Percentiles rank a stretch among this genome's conserved stretches.
These are phyloP conservation scores for Vachellia collinsii DNA, from an alignment of 306 rosid species.

Conservation along the genomic window DNA sequence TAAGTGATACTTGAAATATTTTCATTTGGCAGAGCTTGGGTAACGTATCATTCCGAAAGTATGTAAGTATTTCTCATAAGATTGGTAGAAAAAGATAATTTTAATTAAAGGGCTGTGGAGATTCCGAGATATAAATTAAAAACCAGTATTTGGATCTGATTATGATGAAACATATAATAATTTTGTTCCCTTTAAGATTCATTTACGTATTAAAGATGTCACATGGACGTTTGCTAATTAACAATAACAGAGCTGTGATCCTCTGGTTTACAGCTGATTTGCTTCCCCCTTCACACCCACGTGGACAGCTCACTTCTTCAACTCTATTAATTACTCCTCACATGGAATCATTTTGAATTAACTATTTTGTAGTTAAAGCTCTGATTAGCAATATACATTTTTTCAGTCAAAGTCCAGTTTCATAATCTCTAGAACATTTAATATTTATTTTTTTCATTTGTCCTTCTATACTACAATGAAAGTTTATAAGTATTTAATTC, in stretches of 20 bases:
- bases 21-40: too few relatives aligned
- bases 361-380: background rate
- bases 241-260: conserved; percentile 28
- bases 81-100: conserved; percentile 28
- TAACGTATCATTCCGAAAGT: too few relatives aligned
- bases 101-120: conserved; percentile 22
- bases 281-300: background rate
- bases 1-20: too few relatives aligned
- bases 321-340: conserved; percentile 36
- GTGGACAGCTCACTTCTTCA: conserved; percentile 36
- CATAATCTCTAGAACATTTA: too few relatives aligned
- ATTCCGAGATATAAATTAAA: conserved; percentile 42
- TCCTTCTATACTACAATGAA: too few relatives aligned
- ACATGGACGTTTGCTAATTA: conserved; percentile 44
- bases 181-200: conserved; percentile 41
- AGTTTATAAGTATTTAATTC: too few relatives aligned
- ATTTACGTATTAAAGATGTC: conserved; percentile 36
- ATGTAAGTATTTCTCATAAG: too few relatives aligned
- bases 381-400: too few relatives aligned
- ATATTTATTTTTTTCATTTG: too few relatives aligned
- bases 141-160: conserved; percentile 39
- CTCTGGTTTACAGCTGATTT: conserved; percentile 26
- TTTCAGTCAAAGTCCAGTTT: too few relatives aligned
- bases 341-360: conserved; percentile 26
- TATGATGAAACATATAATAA: conserved; percentile 17